A percentile compares a stretch with the other conserved stretches of the same genome.
phyloP scores from a whole-genome alignment of 495 filamentous ascomycete genomes.

The Penicillium lagena region DNA sequence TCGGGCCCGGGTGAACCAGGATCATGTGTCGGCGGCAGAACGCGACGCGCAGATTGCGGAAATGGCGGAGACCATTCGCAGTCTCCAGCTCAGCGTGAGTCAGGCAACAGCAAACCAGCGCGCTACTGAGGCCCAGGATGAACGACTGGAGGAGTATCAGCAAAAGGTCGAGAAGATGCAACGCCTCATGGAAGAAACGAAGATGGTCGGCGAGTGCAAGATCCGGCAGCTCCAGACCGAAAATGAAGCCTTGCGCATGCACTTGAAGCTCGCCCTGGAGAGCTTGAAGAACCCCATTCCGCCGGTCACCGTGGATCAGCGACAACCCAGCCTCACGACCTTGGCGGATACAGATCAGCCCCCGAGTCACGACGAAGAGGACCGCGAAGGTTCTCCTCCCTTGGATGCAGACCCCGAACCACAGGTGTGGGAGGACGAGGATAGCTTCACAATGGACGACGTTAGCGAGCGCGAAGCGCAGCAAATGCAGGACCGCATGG shows the following conservation, averaged over 20 bases:
- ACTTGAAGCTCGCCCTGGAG: conserved; percentile 80
- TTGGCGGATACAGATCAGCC: conserved; percentile 37
- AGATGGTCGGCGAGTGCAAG: conserved; percentile 83
- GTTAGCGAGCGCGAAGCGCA: conserved; percentile 32
- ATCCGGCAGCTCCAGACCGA: conserved; percentile 79
- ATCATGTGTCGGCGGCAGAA: conserved; percentile 77
- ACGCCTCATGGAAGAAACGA: conserved; percentile 86
- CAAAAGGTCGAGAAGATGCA: conserved; percentile 77
- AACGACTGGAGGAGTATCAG: conserved; percentile 89
- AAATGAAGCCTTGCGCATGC: conserved; percentile 81
- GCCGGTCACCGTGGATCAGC: conserved; percentile 25
- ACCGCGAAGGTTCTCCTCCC: conserved; percentile 30
- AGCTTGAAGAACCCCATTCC: conserved; percentile 84
- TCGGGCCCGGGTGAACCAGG: conserved; percentile 93
- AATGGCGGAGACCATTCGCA: conserved; percentile 89
- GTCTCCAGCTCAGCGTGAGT: conserved; percentile 69
- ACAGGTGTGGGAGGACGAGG: conserved; percentile 39
- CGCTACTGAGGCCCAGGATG: conserved; percentile 52
- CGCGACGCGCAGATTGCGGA: conserved; percentile 87
- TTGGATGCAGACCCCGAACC: conserved; percentile 25
- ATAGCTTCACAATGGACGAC: conserved; percentile 12
- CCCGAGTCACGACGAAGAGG: conserved; percentile 24
- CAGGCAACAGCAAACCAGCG: conserved; percentile 38
- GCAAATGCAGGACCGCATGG: conserved; percentile 63
- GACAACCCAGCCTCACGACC: conserved; percentile 27